A percentile compares a stretch with the other conserved stretches of the same genome.
Evolutionary conservation across 805 yeast genomes (phyloP).

Genomic region (Candida boidinii): DNA sequence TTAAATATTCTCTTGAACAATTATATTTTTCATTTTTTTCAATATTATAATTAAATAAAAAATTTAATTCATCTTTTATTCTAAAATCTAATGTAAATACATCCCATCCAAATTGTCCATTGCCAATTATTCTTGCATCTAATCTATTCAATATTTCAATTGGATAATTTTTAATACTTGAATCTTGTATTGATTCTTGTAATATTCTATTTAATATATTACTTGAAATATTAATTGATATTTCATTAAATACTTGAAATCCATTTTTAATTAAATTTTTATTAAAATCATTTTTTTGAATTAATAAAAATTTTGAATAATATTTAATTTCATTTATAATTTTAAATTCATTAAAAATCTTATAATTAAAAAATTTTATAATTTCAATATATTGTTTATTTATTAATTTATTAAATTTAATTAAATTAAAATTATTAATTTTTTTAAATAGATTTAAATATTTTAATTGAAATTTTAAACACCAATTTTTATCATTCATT

Average conservation of each 20-base stretch:
- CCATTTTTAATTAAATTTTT: slow-evolving; percentile 54
- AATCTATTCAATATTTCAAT: slow-evolving; percentile 40
- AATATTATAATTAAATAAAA: slow-evolving; percentile 42
- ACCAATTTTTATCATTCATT: slow-evolving; percentile 66
- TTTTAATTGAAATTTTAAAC: slow-evolving; percentile 7
- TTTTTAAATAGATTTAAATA: slow-evolving; percentile 17
- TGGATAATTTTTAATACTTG: slow-evolving; percentile 36
- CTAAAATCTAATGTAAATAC: slow-evolving; percentile 81
- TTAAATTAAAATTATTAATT: slow-evolving; percentile 20
- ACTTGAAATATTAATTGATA: slow-evolving; percentile 56
- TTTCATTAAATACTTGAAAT: slow-evolving; percentile 40
- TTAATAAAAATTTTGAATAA: slow-evolving; percentile 57
- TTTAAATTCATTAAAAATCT: slow-evolving; percentile 41
- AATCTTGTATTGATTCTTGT: slow-evolving; percentile 50
- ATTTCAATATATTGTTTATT: slow-evolving; percentile 43
- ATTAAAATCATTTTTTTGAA: slow-evolving; percentile 79
- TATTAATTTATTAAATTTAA: slow-evolving; percentile 25
- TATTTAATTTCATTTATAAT: slow-evolving; percentile 48
- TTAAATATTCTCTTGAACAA: slow-evolving; percentile 52
- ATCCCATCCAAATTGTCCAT: slow-evolving; percentile 80
- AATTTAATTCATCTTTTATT: slow-evolving; percentile 39
- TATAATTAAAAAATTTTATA: slow-evolving; percentile 37
- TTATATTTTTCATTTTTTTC: slow-evolving; percentile 27
- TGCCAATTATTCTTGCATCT: slow-evolving; percentile 76
- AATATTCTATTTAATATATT: slow-evolving; percentile 58